Base-by-base conservation (phyloP, 495 filamentous ascomycete genomes). In the Bacidia gigantensis region DNA sequence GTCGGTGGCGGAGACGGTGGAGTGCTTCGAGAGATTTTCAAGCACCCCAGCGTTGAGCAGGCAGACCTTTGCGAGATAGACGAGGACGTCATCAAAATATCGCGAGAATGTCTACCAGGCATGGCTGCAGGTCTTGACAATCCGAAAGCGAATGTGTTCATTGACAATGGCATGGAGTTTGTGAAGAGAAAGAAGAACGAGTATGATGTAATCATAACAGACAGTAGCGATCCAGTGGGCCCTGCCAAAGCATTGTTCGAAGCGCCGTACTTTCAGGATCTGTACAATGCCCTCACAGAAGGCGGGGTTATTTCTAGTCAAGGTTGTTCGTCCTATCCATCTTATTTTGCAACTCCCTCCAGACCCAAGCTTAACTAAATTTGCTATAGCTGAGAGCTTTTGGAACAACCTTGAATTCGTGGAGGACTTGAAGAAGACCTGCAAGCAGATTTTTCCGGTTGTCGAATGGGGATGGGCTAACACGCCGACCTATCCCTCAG, bases 131-230 rank as follows among this genome's bases (percentile, higher is more conserved):
- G 89, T 59, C 93, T 90, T 74, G 73, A 93, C 58, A 85, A 96
- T 78, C 87, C 89, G 62, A 92, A 89, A 67, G 83, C 87, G 61
- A 88, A 82, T 71, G 79, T 82, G 59, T 84, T 94, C 71, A 74
- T 99, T 56, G 93, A 89, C 56, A 92, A 99, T 65, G 92, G 92
- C 60, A 97, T 99, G 79, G 87, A 96, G 76, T 99, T 94, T 73
- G 76, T 99, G 49, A 26, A 38, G 47, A 50, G 18, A 10, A 83
- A 82, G 70, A 86, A 89, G 79, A 89, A 95, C 73, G 80, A 84
- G 61, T 99, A 96, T 64, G 92, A 99, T 65, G 87, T 99, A 60
- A 99, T 99, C 74, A 99, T 99, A 75, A 99, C 92, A 52, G 92
- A 99, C 69, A 94, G 87, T 52, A 92, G 86, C 38, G 92, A 99